Evolutionary conservation across 345 rosid genomes (phyloP).

Genomic region (Lepidium aucheri): DNA sequence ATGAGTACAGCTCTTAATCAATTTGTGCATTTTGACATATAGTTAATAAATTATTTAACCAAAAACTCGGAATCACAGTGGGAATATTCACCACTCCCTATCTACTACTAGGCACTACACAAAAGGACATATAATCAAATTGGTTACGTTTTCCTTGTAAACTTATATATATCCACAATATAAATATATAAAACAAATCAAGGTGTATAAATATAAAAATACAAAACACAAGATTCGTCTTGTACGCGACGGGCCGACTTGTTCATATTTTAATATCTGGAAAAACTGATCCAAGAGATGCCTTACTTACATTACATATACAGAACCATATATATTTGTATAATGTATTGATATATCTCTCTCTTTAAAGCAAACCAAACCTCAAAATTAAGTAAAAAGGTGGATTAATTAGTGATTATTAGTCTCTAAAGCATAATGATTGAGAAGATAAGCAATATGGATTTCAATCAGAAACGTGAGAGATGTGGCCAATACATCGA

Average conservation of each 20-base stretch:
- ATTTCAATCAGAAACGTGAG: slow-evolving; percentile 43
- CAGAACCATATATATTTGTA: not conserved
- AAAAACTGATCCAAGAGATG: slow-evolving; percentile 12
- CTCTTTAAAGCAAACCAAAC: slow-evolving; percentile 2
- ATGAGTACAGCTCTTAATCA: not conserved
- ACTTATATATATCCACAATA: not conserved
- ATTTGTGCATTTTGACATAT: not conserved
- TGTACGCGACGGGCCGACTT: slow-evolving; percentile 82
- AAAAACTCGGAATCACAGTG: slow-evolving; percentile 8
- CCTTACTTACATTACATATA: not conserved
- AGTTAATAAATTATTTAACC: not conserved
- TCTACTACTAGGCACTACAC: slow-evolving; percentile 5
- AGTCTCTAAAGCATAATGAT: slow-evolving; percentile 2
- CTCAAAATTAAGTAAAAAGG: slow-evolving; percentile 1
- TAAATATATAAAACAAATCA: not conserved
- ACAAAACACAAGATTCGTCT: slow-evolving; percentile 43
- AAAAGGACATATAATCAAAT: slow-evolving; percentile 14
- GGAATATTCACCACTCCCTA: slow-evolving; percentile 28
- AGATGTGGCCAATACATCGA: slow-evolving; percentile 53
- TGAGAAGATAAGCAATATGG: slow-evolving; percentile 29
- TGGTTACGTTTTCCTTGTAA: slow-evolving; percentile 10
- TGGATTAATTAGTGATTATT: not conserved
- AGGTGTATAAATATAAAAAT: not conserved
- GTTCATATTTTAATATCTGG: slow-evolving; percentile 9
- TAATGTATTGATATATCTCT: not conserved